Percentiles rank a stretch among this genome's conserved stretches.
Evolutionary conservation across 495 filamentous ascomycete genomes (phyloP).

Genomic region (Copromyces sp.): DNA sequence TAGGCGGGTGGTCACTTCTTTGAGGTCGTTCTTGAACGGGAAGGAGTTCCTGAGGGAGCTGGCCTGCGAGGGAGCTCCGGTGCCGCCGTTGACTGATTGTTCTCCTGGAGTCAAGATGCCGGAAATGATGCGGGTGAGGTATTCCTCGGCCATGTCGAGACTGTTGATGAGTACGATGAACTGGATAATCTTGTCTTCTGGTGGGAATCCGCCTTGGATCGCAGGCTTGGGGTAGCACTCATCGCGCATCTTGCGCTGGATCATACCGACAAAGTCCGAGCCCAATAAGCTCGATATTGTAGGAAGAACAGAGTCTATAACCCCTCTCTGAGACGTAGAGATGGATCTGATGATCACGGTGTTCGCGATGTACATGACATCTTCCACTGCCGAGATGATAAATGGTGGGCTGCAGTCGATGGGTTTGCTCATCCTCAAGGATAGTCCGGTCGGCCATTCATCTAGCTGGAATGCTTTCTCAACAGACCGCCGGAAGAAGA

Average conservation of each 20-base stretch:
- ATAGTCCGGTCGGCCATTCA: slow-evolving; percentile 73
- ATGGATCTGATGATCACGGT: slow-evolving; percentile 78
- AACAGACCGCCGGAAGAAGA: slow-evolving; percentile 91
- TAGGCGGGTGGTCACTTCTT: slow-evolving; percentile 54
- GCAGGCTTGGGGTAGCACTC: slow-evolving; percentile 74
- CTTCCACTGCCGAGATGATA: slow-evolving; percentile 92
- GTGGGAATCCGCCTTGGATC: slow-evolving; percentile 66
- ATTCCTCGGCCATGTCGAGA: slow-evolving; percentile 81
- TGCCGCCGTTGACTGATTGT: slow-evolving; percentile 6
- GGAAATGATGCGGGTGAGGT: slow-evolving; percentile 74
- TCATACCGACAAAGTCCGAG: slow-evolving; percentile 91
- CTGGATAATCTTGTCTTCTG: slow-evolving; percentile 70
- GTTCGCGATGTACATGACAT: slow-evolving; percentile 98
- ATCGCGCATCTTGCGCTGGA: slow-evolving; percentile 93
- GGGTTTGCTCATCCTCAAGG: slow-evolving; percentile 56
- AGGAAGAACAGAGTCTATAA: slow-evolving; percentile 68
- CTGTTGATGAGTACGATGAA: slow-evolving; percentile 95
- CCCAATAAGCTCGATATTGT: slow-evolving; percentile 78
- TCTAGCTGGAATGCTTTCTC: slow-evolving; percentile 98
- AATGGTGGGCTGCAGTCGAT: slow-evolving; percentile 69
- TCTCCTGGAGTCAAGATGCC: slow-evolving; percentile 43
- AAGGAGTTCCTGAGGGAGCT: slow-evolving; percentile 53
- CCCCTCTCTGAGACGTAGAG: slow-evolving; percentile 67
- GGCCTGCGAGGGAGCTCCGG: slow-evolving; percentile 11
- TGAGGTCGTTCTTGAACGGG: slow-evolving; percentile 65